Conservation (phyloP, 352 stramenopile genomes). For the Globisporangium canariense region DNA sequence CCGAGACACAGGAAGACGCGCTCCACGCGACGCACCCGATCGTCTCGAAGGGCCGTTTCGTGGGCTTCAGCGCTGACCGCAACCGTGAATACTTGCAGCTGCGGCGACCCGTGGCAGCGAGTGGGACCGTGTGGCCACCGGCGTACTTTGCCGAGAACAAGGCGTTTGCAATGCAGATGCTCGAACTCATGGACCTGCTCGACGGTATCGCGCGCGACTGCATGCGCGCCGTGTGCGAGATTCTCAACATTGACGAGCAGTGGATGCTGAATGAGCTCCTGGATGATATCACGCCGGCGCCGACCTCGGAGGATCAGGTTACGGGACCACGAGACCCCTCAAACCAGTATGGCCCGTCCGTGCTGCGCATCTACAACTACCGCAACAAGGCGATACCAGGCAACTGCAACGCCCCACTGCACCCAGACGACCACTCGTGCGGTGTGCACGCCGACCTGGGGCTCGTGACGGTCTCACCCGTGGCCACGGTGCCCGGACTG, state of each 20-base stretch:
- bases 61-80: conserved; percentile 67
- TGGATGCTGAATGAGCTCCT: conserved; percentile 71
- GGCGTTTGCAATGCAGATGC: conserved; percentile 58
- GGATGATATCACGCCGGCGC: conserved; percentile 44
- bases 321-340: conserved; percentile 30
- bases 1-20: conserved; percentile 12
- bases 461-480: conserved; percentile 73
- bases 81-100: conserved; percentile 83
- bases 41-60: conserved; percentile 63
- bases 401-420: conserved; percentile 20
- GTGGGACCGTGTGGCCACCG: conserved; percentile 75
- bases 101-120: conserved; percentile 52
- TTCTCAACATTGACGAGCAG: conserved; percentile 56
- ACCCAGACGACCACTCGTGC: conserved; percentile 65
- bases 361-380: conserved; percentile 86
- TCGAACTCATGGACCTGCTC: conserved; percentile 53
- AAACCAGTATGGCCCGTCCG: conserved; percentile 76
- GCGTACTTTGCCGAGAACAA: conserved; percentile 52
- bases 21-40: conserved; percentile 30
- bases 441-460: conserved; percentile 77
- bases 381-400: conserved; percentile 48
- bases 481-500: conserved; percentile 66
- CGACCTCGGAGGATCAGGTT: conserved; percentile 22
- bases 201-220: conserved; percentile 69
- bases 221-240: conserved; percentile 70